Evolutionary conservation across 306 rosid species (phyloP), one percentile per base, ranked within the genome.

Genomic region (Sesbania bispinosa): DNA sequence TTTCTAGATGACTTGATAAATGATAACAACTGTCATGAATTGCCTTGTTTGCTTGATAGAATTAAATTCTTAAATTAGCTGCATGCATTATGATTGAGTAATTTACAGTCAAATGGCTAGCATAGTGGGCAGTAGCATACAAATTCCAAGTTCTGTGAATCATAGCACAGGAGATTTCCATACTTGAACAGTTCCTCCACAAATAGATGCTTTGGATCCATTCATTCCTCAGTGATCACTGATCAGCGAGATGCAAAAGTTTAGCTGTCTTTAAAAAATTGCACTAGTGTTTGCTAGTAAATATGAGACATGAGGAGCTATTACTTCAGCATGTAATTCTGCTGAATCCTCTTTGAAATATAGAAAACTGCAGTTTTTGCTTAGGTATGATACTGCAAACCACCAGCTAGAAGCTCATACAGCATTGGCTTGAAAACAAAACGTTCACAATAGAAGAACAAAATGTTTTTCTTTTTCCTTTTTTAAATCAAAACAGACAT

Each of bases 371-470:
- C 46, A 73, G 30, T 24, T 36, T 46, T 21, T 65, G 26, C 6
- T 76, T 50, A 77, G 59, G 36, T 65, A 73, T 60, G 59, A 42
- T 57, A 70, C 32, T 26, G 57, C 82, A 57, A 74, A 91, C 97
- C 97, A 77, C 97, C 97, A 50, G 98, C 83, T 7, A 93, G 89
- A 86, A 93, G 96, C 96, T 93, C 97, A 72, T 90, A 93, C 84
- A 93, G 59, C 98, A 93, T 46, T 42, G 98, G 98, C 83, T 93
- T 93, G 73, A 82, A 82, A 82, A 82, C 86, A 74, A 82, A 82
- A 48, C 83, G 83, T 32, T 82, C 86, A 47, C 55, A 47, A 62
- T 33, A 67, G n/a, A 77, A 15, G 55, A 69, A 7, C 7, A 10
- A 3, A n/a, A n/a, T n/a, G n/a, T n/a, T n/a, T n/a, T n/a, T n/a